phyloP scores from a whole-genome alignment of 2,329 filamentous ascomycete genomes.

The Diaporthe sp. region DNA sequence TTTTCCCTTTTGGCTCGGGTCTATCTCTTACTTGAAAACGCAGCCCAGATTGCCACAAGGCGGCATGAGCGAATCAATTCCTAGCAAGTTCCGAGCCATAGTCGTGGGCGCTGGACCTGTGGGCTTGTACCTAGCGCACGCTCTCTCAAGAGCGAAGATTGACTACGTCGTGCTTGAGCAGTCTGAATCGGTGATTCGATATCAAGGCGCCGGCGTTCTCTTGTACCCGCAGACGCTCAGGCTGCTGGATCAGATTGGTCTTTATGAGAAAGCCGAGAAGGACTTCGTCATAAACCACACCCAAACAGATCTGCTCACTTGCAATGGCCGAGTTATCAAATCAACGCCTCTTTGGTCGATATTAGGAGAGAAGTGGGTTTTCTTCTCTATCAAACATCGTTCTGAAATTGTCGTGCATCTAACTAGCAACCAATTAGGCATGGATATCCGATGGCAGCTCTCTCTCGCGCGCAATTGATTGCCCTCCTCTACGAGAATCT shows the following conservation, averaged over 20 bases:
- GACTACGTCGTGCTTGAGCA: not conserved
- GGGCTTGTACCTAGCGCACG: not conserved
- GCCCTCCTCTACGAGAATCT: slow-evolving; percentile 3
- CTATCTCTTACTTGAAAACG: not conserved
- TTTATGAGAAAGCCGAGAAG: not conserved
- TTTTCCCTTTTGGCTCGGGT: too few species aligned
- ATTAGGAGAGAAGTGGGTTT: not conserved
- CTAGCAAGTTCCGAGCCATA: not conserved
- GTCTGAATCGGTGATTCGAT: not conserved
- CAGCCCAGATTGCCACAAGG: not conserved
- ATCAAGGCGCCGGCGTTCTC: not conserved
- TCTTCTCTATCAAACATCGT: not conserved
- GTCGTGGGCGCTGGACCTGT: not conserved
- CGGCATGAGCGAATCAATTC: not conserved
- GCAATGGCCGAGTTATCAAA: not conserved
- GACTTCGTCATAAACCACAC: not conserved
- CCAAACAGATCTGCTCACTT: not conserved
- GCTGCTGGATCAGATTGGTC: slow-evolving; percentile 5
- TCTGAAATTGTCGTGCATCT: not conserved
- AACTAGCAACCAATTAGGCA: not conserved
- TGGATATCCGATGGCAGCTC: not conserved
- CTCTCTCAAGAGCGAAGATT: not conserved
- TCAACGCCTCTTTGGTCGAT: not conserved
- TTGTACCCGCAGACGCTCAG: not conserved
- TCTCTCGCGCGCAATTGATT: not conserved